phyloP scores from a whole-genome alignment of 768 basidiomycete species.

The Galerina sulciceps region DNA sequence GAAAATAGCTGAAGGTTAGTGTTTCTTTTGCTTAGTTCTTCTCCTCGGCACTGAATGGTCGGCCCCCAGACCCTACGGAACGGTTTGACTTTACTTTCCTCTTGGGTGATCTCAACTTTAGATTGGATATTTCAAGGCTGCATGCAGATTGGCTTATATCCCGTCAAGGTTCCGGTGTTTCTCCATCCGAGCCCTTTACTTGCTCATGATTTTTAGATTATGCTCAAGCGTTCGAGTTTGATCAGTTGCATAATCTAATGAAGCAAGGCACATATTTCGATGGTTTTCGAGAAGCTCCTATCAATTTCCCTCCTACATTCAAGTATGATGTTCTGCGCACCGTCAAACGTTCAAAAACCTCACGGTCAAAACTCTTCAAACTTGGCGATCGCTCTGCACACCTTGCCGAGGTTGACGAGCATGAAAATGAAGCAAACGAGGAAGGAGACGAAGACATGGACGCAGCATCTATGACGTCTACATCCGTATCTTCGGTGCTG shows the following conservation, averaged over 20 bases:
- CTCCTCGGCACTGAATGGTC: not conserved
- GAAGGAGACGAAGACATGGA: constrained; percentile 44
- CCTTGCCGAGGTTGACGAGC: constrained; percentile 39
- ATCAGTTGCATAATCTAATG: constrained; percentile 86
- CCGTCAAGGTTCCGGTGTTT: constrained; percentile 57
- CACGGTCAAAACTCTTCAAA: constrained; percentile 31
- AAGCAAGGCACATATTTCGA: constrained; percentile 64
- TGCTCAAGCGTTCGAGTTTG: constrained; percentile 84
- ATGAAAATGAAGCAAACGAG: constrained; percentile 33
- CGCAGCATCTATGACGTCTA: constrained; percentile 54
- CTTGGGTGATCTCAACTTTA: constrained; percentile 91
- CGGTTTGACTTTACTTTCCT: constrained; percentile 89
- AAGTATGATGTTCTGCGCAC: constrained; percentile 83
- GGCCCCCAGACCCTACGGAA: constrained; percentile 72
- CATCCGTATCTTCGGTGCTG: constrained; percentile 35
- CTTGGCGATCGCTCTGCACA: constrained; percentile 21
- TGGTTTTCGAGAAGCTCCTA: constrained; percentile 81
- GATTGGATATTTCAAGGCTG: constrained; percentile 83
- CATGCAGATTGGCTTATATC: constrained; percentile 96
- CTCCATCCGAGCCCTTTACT: not conserved
- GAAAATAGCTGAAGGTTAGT: constrained; percentile 68
- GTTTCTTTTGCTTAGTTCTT: not conserved
- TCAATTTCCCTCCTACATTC: constrained; percentile 92
- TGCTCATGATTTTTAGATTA: constrained; percentile 57
- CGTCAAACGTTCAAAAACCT: constrained; percentile 52